Conservation (phyloP, 345 rosid genomes). For the Ceriops decandra region DNA sequence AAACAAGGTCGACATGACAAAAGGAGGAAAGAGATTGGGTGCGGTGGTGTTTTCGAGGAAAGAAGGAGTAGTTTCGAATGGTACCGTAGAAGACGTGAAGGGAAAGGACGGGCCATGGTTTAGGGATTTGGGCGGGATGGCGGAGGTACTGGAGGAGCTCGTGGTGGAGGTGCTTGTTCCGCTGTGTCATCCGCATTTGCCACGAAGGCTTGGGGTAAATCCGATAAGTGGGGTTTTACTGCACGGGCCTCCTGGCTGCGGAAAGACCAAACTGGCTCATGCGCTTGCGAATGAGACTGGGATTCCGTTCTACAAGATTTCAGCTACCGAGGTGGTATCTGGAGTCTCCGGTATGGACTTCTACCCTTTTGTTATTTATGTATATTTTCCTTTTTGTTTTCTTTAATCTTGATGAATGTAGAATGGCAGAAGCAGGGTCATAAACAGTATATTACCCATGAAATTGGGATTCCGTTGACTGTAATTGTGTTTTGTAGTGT, state of each 20-base stretch:
- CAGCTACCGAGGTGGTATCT: constrained; percentile 83
- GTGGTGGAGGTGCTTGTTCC: constrained; percentile 74
- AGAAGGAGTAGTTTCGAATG: constrained; percentile 8
- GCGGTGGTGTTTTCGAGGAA: constrained; percentile 35
- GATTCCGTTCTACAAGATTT: constrained; percentile 77
- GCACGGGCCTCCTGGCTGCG: constrained; percentile 83
- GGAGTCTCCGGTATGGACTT: constrained; percentile 67
- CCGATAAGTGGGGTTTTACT: constrained; percentile 77
- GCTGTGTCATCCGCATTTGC: constrained; percentile 63
- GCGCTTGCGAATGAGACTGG: constrained; percentile 80
- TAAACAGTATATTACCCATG: too few relatives aligned
- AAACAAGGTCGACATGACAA: constrained; percentile 34
- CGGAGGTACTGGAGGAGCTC: constrained; percentile 55
- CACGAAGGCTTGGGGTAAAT: constrained; percentile 48
- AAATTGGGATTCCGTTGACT: too few relatives aligned
- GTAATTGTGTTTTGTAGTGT: too few relatives aligned
- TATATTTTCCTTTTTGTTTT: too few relatives aligned
- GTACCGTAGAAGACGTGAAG: constrained; percentile 16
- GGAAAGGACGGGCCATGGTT: constrained; percentile 59
- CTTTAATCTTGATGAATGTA: too few relatives aligned
- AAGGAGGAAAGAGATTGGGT: not conserved
- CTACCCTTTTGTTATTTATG: not conserved
- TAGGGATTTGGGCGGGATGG: constrained; percentile 81
- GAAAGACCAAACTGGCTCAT: constrained; percentile 73
- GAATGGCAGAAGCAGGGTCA: too few relatives aligned